Base-by-base conservation (phyloP, 345 rosid genomes). In the Theobroma cacao region DNA sequence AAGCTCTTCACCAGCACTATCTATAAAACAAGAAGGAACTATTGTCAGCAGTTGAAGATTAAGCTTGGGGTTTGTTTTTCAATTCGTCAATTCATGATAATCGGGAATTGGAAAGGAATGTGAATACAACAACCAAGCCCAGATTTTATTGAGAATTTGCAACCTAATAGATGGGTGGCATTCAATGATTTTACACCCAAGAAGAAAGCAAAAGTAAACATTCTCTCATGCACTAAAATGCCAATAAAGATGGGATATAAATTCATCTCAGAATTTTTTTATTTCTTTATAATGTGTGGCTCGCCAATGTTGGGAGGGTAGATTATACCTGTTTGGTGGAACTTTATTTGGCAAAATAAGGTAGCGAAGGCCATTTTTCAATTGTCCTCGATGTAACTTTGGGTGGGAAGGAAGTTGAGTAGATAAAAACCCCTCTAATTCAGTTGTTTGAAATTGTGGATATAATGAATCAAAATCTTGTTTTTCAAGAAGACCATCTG, bases 331-430 rank as follows among this genome's bases (percentile, higher is more conserved):
- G 88, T 88, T 91, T 75, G 91, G 92, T 31, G 99, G 99, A 85
- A 97, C 94, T 88, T 94, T 94, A 83, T 97, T 97, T 1, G 98
- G 99, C 79, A 97, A 87, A 74, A 97, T 91, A 83, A 97, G 95
- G 87, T 94, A 97, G 2, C 91, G 92, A 50, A 97, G 99, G 78
- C 99, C 99, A 85, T 94, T 97, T 86, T 87, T 87, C 90, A 94
- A 70, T 68, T 93, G 92, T 63, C 98, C 99, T 65, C 97, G 84
- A 77, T 84, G 82, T 82, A 94, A 76, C 88, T 93, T 97, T 7
- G 99, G 98, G 83, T 97, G 94, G 77, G 94, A 86, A 66, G 93
- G 98, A 84, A 94, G 95, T 82, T 91, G 87, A 81, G 89, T 82
- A 68, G 74, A 76, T 78, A 94, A 91, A 86, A 89, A 92, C 22